Base-by-base conservation (phyloP, 345 rosid genomes). In the Zanthoxylum bungeanum region DNA sequence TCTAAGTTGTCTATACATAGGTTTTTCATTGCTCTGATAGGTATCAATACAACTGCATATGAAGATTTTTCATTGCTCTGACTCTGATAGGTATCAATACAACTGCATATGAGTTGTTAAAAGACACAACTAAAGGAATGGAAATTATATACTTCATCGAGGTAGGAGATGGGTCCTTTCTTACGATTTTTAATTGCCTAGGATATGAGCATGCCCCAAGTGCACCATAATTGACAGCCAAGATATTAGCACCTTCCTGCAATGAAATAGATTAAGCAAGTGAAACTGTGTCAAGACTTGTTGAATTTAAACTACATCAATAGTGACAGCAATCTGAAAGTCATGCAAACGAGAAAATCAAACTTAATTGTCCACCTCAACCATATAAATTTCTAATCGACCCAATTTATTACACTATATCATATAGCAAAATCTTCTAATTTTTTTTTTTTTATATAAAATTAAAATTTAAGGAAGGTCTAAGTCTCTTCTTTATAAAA, bases 161-260 rank as follows among this genome's bases (percentile, higher is more conserved):
- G 34, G 49, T 37, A 19, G 39, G 68, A 68, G 69, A 30, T 28
- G 19, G 53, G 47, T 37, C n/a, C 9, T 57, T 34, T 70, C 97
- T 91, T 77, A 93, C 98, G 66, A 84, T 79, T 86, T 85, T 91
- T 78, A 80, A 70, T 58, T 79, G 90, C 28, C 97, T 86, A 51
- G 98, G 97, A 81, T 86, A 91, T 21, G 86, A 81, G 76, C 97
- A 93, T 36, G 92, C 80, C 71, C 90, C 91, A 69, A 96, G 87
- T 69, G 95, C 72, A 70, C 97, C 98, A 73, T 89, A 93, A 77
- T 86, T 89, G 72, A 93, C 88, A 21, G 97, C 93, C 80, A 93
- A 82, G 73, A 93, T 76, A 78, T 85, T 87, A 74, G 76, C 85
- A 75, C 98, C 98, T 69, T 89, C 93, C 97, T 91, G 86, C 78